phyloP scores from a whole-genome alignment of 768 basidiomycete genomes.

The Collybia nuda region DNA sequence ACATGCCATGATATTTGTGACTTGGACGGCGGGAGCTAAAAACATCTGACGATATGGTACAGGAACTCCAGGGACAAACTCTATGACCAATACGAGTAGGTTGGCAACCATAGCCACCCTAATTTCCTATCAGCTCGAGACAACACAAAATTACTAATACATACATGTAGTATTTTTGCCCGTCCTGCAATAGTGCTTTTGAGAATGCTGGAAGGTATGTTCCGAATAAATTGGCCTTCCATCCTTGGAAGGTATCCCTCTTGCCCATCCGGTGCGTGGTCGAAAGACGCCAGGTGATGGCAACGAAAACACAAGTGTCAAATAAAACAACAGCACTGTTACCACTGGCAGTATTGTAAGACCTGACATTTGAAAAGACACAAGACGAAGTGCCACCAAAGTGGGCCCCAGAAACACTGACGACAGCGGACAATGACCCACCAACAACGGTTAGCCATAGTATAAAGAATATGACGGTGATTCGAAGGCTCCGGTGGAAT shows the following conservation, averaged over 20 bases:
- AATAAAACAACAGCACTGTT: conserved; percentile 22
- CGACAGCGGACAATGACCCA: conserved; percentile 21
- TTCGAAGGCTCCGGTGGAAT: conserved; percentile 19
- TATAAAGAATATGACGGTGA: conserved; percentile 22
- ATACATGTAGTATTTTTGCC: conserved; percentile 34
- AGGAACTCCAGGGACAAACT: too few species aligned
- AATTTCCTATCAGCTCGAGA: too few species aligned
- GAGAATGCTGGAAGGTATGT: conserved; percentile 22
- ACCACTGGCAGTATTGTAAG: conserved; percentile 18
- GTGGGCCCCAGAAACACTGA: conserved; percentile 17
- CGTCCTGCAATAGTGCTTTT: conserved; percentile 24
- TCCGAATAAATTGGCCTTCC: conserved; percentile 15
- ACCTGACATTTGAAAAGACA: conserved; percentile 19
- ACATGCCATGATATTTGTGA: too few species aligned
- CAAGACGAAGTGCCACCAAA: conserved; percentile 33
- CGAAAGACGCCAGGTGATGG: conserved; percentile 27
- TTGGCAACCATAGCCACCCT: too few species aligned
- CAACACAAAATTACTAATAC: not conserved
- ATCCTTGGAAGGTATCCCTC: conserved; percentile 9
- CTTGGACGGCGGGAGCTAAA: too few species aligned
- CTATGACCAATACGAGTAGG: too few species aligned
- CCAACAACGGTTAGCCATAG: conserved; percentile 28
- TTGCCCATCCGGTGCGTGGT: conserved; percentile 2
- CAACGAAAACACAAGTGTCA: conserved; percentile 34
- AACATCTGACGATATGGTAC: too few species aligned